Evolutionary conservation across 2,329 filamentous ascomycete species (phyloP).

Genomic region (Hirsutella minnesotensis): DNA sequence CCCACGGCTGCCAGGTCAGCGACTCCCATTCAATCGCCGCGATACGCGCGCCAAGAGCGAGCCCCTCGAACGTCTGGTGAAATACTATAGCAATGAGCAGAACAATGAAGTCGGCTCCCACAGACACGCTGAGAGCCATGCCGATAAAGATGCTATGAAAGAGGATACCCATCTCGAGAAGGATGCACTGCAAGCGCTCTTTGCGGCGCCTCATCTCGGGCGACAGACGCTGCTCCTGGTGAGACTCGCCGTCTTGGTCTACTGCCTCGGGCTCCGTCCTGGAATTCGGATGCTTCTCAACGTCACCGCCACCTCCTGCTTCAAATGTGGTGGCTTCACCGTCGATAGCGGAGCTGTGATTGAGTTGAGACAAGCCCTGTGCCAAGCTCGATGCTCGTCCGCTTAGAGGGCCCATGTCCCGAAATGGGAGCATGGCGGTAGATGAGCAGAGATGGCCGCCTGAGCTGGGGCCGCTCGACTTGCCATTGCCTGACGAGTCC

Average conservation of each 20-base stretch:
- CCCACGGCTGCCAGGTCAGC: slow-evolving; percentile 35
- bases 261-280: slow-evolving; percentile 10
- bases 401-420: slow-evolving; percentile 20
- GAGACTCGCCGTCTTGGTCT: slow-evolving; percentile 13
- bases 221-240: slow-evolving; percentile 15
- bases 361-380: slow-evolving; percentile 18
- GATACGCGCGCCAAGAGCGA: slow-evolving; percentile 54
- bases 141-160: slow-evolving; percentile 63
- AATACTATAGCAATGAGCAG: slow-evolving; percentile 69
- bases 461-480: background rate
- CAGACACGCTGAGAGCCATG: slow-evolving; percentile 70
- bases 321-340: background rate
- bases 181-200: slow-evolving; percentile 61
- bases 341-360: slow-evolving; percentile 5
- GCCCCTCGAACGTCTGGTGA: slow-evolving; percentile 49
- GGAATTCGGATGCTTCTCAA: slow-evolving; percentile 3
- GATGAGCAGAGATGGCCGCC: slow-evolving; percentile 5
- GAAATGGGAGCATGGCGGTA: slow-evolving; percentile 16
- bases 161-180: slow-evolving; percentile 64
- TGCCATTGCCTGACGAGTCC: background rate
- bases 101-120: slow-evolving; percentile 65
- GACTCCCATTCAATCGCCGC: slow-evolving; percentile 36
- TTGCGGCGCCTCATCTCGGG: slow-evolving; percentile 48
- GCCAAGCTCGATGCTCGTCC: slow-evolving; percentile 22
- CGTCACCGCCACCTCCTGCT: slow-evolving; percentile 6